phyloP scores from a whole-genome alignment of 1,139 yeast genomes.

The Pichia norvegensis region DNA sequence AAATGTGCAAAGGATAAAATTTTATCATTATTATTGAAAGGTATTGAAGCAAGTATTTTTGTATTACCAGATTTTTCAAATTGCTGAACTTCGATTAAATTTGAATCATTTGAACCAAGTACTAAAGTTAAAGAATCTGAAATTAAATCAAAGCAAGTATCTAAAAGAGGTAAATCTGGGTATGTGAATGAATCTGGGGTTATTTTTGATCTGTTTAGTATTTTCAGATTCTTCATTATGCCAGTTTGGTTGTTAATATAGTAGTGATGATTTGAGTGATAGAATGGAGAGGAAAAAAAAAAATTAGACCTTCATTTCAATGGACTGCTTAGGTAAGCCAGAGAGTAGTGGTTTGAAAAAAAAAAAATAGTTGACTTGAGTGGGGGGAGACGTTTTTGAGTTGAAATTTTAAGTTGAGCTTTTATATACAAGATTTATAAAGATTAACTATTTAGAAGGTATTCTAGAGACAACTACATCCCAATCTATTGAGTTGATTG shows the following conservation, averaged over 20 bases:
- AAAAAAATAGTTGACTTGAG: too few species aligned
- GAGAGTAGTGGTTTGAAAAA: too few species aligned
- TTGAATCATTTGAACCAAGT: constrained; percentile 53
- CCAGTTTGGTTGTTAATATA: not conserved
- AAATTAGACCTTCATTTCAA: too few species aligned
- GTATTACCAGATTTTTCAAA: constrained; percentile 52
- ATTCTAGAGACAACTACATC: constrained; percentile 47
- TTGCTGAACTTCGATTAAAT: constrained; percentile 51
- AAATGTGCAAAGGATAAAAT: constrained; percentile 53
- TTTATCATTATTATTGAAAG: constrained; percentile 31
- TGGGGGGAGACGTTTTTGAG: too few species aligned
- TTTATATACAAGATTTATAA: too few species aligned
- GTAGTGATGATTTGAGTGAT: not conserved
- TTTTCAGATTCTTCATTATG: constrained; percentile 43
- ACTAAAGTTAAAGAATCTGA: constrained; percentile 67
- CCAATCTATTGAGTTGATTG: constrained; percentile 73
- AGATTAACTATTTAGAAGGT: constrained; percentile 20
- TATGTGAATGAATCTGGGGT: constrained; percentile 41
- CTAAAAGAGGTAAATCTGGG: constrained; percentile 55
- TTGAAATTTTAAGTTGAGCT: too few species aligned
- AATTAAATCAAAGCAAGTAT: constrained; percentile 66
- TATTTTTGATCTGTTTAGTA: constrained; percentile 43
- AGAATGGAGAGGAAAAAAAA: not conserved
- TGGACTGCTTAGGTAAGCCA: too few species aligned
- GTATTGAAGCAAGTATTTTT: constrained; percentile 50